Percentiles rank a stretch among this genome's conserved stretches.
Conservation (phyloP, 306 rosid species). For the Begonia loranthoides region DNA sequence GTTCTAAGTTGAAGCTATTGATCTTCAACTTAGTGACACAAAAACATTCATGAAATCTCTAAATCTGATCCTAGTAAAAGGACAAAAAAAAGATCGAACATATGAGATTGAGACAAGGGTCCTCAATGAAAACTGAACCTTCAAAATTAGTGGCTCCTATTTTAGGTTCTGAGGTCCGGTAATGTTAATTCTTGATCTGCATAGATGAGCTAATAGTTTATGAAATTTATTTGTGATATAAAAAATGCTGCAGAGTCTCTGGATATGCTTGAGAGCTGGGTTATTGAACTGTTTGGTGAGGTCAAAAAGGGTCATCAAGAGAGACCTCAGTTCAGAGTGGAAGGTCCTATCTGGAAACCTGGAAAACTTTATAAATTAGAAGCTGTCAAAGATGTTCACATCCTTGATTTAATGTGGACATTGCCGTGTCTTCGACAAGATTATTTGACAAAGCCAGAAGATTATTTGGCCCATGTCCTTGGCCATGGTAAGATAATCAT, state of each 20-base stretch:
- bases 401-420: slow-evolving; percentile 72
- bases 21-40: too few relatives aligned
- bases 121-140: too few relatives aligned
- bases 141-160: too few relatives aligned
- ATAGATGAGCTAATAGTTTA: too few relatives aligned
- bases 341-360: slow-evolving; percentile 71
- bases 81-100: too few relatives aligned
- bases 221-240: slow-evolving; percentile 5
- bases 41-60: too few relatives aligned
- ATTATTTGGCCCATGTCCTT: slow-evolving; percentile 88
- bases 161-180: too few relatives aligned
- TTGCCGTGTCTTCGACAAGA: slow-evolving; percentile 63
- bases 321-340: slow-evolving; percentile 43
- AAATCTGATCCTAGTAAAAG: too few relatives aligned
- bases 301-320: slow-evolving; percentile 50
- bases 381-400: slow-evolving; percentile 90
- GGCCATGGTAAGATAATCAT: slow-evolving; percentile 69
- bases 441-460: slow-evolving; percentile 83
- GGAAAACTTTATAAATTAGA: slow-evolving; percentile 71
- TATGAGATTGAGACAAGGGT: too few relatives aligned
- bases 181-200: too few relatives aligned
- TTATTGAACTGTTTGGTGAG: slow-evolving; percentile 56
- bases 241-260: slow-evolving; percentile 57
- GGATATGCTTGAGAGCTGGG: slow-evolving; percentile 89
- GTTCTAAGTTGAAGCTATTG: too few relatives aligned